phyloP scores from a whole-genome alignment of 768 basidiomycete species.

The Mrakia frigida region DNA sequence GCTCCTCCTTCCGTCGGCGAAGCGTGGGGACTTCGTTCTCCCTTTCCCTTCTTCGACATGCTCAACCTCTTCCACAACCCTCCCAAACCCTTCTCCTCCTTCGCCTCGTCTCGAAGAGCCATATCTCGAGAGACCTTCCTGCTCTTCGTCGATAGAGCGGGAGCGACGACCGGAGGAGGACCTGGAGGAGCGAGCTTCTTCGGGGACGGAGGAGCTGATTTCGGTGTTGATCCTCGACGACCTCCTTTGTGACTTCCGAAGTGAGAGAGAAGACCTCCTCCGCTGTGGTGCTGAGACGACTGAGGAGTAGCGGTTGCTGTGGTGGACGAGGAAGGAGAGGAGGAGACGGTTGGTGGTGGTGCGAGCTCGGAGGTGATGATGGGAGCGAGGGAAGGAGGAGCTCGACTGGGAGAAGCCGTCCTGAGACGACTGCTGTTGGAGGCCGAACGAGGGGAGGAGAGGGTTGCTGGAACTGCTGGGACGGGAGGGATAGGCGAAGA shows the following conservation, averaged over 20 bases:
- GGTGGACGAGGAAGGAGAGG: background rate
- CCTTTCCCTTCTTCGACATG: conserved; percentile 12
- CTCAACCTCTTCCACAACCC: conserved; percentile 17
- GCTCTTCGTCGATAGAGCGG: background rate
- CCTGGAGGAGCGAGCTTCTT: background rate
- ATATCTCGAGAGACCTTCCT: background rate
- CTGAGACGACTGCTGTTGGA: background rate
- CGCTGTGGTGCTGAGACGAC: too few relatives aligned
- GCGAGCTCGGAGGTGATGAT: background rate
- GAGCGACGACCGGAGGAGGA: background rate
- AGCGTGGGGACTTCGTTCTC: background rate
- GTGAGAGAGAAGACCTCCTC: conserved; percentile 1
- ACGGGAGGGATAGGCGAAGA: background rate
- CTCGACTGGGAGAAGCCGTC: background rate
- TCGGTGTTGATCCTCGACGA: background rate
- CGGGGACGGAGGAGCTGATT: background rate
- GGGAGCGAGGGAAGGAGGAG: background rate
- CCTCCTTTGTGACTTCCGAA: background rate
- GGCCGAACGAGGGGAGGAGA: background rate
- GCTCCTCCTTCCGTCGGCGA: background rate
- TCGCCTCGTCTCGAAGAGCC: background rate
- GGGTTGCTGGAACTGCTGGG: background rate
- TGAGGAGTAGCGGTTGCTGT: background rate
- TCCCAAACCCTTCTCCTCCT: conserved; percentile 11
- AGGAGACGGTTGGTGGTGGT: background rate